Evolutionary conservation across 192 early-diverging fungal species (phyloP), one percentile per base, ranked within the genome.

Genomic region (Podila horticola): DNA sequence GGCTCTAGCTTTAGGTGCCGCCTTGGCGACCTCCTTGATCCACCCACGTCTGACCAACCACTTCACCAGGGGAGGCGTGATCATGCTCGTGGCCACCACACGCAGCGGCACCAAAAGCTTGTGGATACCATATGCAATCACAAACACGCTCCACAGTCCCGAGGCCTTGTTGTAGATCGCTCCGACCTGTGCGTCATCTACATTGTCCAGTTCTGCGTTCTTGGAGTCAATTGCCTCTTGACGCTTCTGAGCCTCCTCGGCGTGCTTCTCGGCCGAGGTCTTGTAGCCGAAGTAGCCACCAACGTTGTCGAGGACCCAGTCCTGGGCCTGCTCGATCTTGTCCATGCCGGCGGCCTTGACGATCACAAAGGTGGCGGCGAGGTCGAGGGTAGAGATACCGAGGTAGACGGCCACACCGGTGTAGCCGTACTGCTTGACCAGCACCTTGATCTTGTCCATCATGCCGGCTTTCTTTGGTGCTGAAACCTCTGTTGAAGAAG

Each of bases 51-150:
- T 82, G 49, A 69, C 68, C 29, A 90, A 66, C 73, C 83, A 84
- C 69, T 67, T 87, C 24, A 84, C 86, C 49, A 89, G 48, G 2
- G 82, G 67, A 0, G 89, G 89, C 0, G 89, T 90, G 45, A 87
- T 82, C 52, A 84, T 84, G 30, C 85, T 84, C 4, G 89, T 90
- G 9, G 87, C 73, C 20, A 87, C 88, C 17, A 90, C 72, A 58
- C 89, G 71, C 12, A 90, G 30, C 7, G 89, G 89, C 19, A 90
- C 63, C 41, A 90, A 61, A 9, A 90, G 51, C 62, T 90, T 90
- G 67, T 90, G 89, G n/a, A 90, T 89, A 13, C 87, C 89, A 69
- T 90, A 90, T 0, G 89, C 87, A 60, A 90, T 84, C 48, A 88
- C 83, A 71, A 90, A 88, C 0, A 87, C 67, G 52, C 85, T 83